A percentile compares a stretch with the other conserved stretches of the same genome.
Conservation (phyloP, 345 rosid species). For the Brassica carinata region DNA sequence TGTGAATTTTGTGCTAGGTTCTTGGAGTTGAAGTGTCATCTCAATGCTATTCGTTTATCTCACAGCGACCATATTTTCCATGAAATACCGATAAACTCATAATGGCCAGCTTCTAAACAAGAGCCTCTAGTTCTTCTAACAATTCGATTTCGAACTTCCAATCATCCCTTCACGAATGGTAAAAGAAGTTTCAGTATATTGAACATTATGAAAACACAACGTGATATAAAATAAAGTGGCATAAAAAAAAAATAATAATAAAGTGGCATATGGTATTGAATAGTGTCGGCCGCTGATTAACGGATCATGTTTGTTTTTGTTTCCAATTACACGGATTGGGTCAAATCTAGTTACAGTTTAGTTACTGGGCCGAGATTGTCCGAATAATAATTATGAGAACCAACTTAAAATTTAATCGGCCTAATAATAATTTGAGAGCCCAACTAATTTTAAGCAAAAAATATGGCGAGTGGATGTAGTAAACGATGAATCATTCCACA, state of each 20-base stretch:
- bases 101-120: conserved; percentile 76
- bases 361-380: neutral
- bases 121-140: conserved; percentile 53
- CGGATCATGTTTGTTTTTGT: conserved; percentile 5
- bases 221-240: neutral
- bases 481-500: neutral
- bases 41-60: conserved; percentile 37
- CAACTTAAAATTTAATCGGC: neutral
- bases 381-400: neutral
- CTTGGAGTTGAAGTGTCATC: neutral
- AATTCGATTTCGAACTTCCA: neutral
- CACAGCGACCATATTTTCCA: conserved; percentile 79
- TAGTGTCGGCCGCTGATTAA: conserved; percentile 16
- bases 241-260: too few species aligned
- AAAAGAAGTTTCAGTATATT: neutral
- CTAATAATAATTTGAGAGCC: neutral
- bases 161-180: neutral
- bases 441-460: neutral
- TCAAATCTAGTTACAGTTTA: neutral
- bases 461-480: neutral
- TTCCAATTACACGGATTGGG: neutral
- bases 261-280: neutral
- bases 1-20: neutral
- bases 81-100: conserved; percentile 70
- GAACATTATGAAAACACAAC: neutral